Evolutionary conservation across 345 rosid genomes (phyloP), one percentile per base, ranked within the genome.

Genomic region (Aquilaria sinensis): DNA sequence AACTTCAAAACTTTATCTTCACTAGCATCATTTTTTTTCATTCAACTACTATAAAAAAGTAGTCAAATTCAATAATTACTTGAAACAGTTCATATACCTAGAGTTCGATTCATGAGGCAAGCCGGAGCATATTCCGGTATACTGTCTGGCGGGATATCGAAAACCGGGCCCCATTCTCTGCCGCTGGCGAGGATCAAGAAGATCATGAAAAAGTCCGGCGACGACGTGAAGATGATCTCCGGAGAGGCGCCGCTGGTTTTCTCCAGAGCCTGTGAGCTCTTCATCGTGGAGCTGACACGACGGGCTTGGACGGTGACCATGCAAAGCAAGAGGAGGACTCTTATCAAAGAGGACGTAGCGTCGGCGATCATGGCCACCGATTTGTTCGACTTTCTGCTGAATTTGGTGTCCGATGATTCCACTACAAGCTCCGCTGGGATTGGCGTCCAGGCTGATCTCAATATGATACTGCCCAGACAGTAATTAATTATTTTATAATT

Each of bases 131-230:
- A 83, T 67, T 85, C 88, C 12, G 83, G 83, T 9, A 56, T 83
- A 32, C 53, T 80, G 0, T 60, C 76, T 0, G 78, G 78, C 2
- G 74, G 74, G 0, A 56, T 62, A 37, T 64, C 76, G 0, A 70
- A 62, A 52, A 68, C 58, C 0, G 86, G 80, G 52, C 83, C 85
- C 8, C 88, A 83, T 64, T 77, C 74, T 2, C 34, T 85, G 74
- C 92, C 88, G 0, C 58, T 85, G 52, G 88, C 92, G 15, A 75
- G 92, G 76, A 85, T 85, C 72, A 83, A 83, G 92, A 85, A 83
- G 79, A 86, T 83, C 68, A 86, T 86, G 92, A 86, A 83, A 76
- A 77, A 70, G 62, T 83, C 88, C 0, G 77, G 86, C 0, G 80
- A 83, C 10, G 80, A 76, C 29, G 85, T 83, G 29, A 83, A 83